Conservation (phyloP, 805 yeast genomes). For the Wickerhamomyces alni region DNA sequence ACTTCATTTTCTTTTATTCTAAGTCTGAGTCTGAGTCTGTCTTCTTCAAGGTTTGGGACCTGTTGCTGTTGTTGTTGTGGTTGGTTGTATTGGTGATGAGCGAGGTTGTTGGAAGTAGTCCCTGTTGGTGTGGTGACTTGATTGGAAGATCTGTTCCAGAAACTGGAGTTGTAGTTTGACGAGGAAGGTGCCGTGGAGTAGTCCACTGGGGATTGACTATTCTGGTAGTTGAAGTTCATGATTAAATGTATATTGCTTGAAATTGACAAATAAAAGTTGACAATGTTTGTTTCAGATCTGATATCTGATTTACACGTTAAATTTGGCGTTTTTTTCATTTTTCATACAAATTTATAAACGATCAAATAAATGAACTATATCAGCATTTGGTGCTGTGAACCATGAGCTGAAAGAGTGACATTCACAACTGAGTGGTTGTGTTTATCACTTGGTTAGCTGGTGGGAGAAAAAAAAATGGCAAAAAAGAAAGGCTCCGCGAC, state of each 20-base stretch:
- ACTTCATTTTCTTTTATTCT: constrained; percentile 50
- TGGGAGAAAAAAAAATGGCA: too few relatives aligned
- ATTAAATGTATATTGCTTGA: too few relatives aligned
- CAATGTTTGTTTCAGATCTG: background rate
- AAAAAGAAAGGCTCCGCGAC: background rate
- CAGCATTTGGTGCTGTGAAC: too few relatives aligned
- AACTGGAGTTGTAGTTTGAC: constrained; percentile 3
- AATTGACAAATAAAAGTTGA: too few relatives aligned
- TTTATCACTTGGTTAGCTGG: too few relatives aligned
- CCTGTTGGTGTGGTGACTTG: background rate
- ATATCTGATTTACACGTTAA: too few relatives aligned
- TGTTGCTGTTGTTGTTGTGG: constrained; percentile 1
- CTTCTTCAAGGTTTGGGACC: constrained; percentile 19
- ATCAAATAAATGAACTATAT: too few relatives aligned
- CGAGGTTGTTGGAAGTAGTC: background rate
- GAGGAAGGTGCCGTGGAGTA: constrained; percentile 13
- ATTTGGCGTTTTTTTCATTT: background rate
- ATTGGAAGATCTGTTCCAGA: constrained; percentile 1
- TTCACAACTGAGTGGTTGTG: too few relatives aligned
- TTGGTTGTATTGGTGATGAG: constrained; percentile 2
- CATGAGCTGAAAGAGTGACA: too few relatives aligned
- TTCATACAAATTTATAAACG: background rate
- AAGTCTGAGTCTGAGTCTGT: constrained; percentile 42
- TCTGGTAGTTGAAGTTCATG: constrained; percentile 6
- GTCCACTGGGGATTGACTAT: constrained; percentile 8